phyloP scores from a whole-genome alignment of 805 yeast species.

The Metschnikowia colocasiae region DNA sequence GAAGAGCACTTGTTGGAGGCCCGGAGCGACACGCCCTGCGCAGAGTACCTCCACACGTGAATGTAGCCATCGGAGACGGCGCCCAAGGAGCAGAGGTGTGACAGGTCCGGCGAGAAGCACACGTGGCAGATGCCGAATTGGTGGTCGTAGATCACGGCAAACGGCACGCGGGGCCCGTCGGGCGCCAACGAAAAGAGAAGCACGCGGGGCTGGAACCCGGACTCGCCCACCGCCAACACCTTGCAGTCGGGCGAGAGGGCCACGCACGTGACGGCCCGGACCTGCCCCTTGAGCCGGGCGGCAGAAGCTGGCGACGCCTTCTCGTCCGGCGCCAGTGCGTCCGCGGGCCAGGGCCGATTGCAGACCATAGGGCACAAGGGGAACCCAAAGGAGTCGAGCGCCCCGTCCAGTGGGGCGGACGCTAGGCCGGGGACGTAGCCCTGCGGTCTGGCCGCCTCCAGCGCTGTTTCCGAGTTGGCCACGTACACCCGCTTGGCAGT shows the following conservation, averaged over 20 bases:
- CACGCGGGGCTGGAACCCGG: constrained; percentile 66
- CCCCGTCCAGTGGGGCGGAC: neutral
- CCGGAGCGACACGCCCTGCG: constrained; percentile 21
- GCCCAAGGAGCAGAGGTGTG: constrained; percentile 57
- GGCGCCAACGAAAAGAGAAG: constrained; percentile 55
- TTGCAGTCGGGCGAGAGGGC: constrained; percentile 53
- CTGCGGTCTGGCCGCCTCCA: too few relatives aligned
- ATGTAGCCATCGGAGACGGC: constrained; percentile 66
- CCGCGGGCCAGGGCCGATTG: constrained; percentile 12
- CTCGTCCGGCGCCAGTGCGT: neutral
- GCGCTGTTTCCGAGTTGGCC: constrained; percentile 31
- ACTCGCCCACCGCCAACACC: constrained; percentile 65
- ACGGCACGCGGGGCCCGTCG: constrained; percentile 45
- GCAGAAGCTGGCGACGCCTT: neutral
- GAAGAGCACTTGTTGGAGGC: constrained; percentile 65
- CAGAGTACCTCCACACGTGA: constrained; percentile 52
- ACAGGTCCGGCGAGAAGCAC: constrained; percentile 57
- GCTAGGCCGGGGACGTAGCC: too few relatives aligned
- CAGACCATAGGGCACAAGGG: constrained; percentile 16
- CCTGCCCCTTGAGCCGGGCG: constrained; percentile 34
- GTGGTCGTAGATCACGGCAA: constrained; percentile 57
- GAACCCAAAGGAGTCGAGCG: constrained; percentile 37
- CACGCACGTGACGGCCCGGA: constrained; percentile 54
- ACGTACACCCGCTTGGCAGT: constrained; percentile 48
- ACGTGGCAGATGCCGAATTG: constrained; percentile 58